These are phyloP conservation scores for Nemania abortiva DNA, from an alignment of 2,329 filamentous ascomycete genomes.

Conservation along the genomic window DNA sequence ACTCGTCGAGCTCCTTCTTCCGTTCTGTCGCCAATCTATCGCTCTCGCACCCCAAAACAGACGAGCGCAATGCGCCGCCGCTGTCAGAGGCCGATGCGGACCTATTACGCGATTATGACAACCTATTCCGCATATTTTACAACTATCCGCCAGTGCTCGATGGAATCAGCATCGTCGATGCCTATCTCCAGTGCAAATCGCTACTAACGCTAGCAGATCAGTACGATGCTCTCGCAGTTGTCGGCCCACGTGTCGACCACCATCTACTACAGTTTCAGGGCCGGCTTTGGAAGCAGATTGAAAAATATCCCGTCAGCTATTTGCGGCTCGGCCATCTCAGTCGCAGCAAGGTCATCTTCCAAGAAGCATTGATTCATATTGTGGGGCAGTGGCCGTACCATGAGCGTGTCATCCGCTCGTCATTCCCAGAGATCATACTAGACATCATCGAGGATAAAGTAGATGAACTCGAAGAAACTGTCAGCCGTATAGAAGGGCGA, in stretches of 20 bases:
- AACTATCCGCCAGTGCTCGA: slow-evolving; percentile 88
- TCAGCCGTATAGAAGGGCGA: slow-evolving; percentile 81
- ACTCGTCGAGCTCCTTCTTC: slow-evolving; percentile 74
- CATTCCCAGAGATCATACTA: slow-evolving; percentile 80
- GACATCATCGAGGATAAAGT: slow-evolving; percentile 96
- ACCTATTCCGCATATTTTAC: slow-evolving; percentile 95
- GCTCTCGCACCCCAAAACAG: slow-evolving; percentile 60
- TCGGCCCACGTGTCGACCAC: slow-evolving; percentile 91
- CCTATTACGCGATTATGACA: slow-evolving; percentile 91
- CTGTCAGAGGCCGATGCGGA: slow-evolving; percentile 75
- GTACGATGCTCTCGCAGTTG: slow-evolving; percentile 90
- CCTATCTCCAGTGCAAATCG: slow-evolving; percentile 94
- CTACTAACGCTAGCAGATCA: slow-evolving; percentile 90
- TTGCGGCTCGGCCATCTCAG: slow-evolving; percentile 89
- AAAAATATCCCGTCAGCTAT: slow-evolving; percentile 94
- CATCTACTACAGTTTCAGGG: slow-evolving; percentile 93
- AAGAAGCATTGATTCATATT: slow-evolving; percentile 91
- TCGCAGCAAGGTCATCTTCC: slow-evolving; percentile 84
- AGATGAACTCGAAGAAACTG: slow-evolving; percentile 87
- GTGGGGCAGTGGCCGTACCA: slow-evolving; percentile 93
- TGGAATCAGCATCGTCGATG: slow-evolving; percentile 87
- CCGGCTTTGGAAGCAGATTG: slow-evolving; percentile 93
- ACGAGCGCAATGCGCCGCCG: slow-evolving; percentile 59
- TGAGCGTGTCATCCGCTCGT: slow-evolving; percentile 78
- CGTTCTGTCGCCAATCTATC: slow-evolving; percentile 87